These are phyloP conservation scores for Catharanthus roseus DNA, from an alignment of 257 asterid genomes.

Conservation along the genomic window DNA sequence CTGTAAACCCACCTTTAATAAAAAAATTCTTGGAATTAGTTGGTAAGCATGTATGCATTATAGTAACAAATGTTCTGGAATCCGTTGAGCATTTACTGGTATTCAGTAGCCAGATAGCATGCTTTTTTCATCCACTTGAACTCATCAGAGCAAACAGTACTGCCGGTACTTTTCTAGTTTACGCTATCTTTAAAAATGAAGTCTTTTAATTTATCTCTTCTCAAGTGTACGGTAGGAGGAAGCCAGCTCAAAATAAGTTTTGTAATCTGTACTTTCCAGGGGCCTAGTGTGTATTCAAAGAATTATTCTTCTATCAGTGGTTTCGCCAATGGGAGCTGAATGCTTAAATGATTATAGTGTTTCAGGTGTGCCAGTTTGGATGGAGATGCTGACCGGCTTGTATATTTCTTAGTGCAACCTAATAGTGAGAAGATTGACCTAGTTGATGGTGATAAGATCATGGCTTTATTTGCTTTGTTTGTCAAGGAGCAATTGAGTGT, in stretches of 20 bases:
- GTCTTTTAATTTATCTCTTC: background rate
- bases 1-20: background rate
- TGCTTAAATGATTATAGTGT: constrained; percentile 29
- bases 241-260: background rate
- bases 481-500: constrained; percentile 65
- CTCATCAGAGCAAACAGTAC: background rate
- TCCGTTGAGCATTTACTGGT: background rate
- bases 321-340: background rate
- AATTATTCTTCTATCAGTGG: background rate
- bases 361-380: constrained; percentile 98
- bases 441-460: constrained; percentile 94
- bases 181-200: background rate
- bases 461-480: constrained; percentile 81
- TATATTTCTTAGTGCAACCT: constrained; percentile 61
- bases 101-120: background rate
- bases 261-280: background rate
- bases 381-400: constrained; percentile 96
- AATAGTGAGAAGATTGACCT: constrained; percentile 62
- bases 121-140: background rate
- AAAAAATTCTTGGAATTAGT: background rate
- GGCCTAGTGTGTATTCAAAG: background rate
- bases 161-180: background rate
- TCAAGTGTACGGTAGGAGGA: background rate
- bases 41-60: background rate
- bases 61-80: background rate